phyloP scores from a whole-genome alignment of 768 basidiomycete species.

The Lyophyllum semitale region DNA sequence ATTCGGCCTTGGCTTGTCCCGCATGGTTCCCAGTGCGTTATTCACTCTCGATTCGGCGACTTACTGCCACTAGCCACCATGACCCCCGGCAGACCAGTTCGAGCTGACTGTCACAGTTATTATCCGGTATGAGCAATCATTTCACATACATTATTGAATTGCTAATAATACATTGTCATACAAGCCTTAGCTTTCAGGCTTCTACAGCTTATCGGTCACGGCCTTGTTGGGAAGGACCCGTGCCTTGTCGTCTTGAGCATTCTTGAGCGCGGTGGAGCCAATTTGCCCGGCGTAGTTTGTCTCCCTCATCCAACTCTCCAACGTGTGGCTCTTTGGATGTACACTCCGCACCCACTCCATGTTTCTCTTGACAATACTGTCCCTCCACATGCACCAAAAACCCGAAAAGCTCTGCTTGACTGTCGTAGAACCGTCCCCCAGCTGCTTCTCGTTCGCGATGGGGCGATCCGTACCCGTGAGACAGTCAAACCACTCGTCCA shows the following conservation, averaged over 20 bases:
- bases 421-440: constrained; percentile 32
- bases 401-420: constrained; percentile 41
- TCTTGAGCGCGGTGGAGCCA: constrained; percentile 27
- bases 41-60: no score
- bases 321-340: constrained; percentile 34
- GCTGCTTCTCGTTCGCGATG: constrained; percentile 29
- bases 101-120: no score
- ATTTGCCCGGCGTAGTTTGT: constrained; percentile 29
- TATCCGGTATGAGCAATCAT: no score
- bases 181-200: no score
- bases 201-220: constrained; percentile 9
- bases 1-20: no score
- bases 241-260: constrained; percentile 32
- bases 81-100: no score
- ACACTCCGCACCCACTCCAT: constrained; percentile 44
- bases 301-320: constrained; percentile 44
- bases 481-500: constrained; percentile 35
- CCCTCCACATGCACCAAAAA: constrained; percentile 45
- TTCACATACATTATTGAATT: no score
- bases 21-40: no score
- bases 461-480: constrained; percentile 28
- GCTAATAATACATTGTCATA: no score
- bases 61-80: no score
- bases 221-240: constrained; percentile 23
- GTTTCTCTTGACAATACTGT: constrained; percentile 43